Conservation (phyloP, 495 filamentous ascomycete genomes). For the Penicilliopsis zonata region DNA sequence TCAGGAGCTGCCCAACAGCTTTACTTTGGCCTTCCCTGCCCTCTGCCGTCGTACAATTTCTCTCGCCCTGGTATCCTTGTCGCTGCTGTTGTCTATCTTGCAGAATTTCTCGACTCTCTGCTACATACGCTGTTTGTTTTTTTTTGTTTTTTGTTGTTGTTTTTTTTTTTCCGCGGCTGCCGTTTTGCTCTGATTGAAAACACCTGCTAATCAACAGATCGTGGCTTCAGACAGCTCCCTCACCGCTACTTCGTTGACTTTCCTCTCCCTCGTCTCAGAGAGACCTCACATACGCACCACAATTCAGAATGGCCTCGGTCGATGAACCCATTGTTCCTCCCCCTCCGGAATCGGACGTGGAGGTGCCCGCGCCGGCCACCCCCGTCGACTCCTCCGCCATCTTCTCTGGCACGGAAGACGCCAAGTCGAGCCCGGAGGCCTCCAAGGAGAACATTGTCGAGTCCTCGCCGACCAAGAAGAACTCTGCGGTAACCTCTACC, state of each 20-base stretch:
- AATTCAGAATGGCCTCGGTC: slow-evolving; percentile 22
- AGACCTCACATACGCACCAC: too few species aligned
- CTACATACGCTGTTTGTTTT: too few species aligned
- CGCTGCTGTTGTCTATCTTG: neutral
- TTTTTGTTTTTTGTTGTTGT: too few species aligned
- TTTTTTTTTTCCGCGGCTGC: too few species aligned
- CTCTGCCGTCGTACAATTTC: too few species aligned
- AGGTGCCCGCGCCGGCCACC: slow-evolving; percentile 26
- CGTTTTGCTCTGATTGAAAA: too few species aligned
- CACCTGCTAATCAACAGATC: too few species aligned
- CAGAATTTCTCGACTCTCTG: neutral
- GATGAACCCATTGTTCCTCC: slow-evolving; percentile 20
- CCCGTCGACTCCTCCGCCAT: slow-evolving; percentile 26
- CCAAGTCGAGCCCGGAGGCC: slow-evolving; percentile 28
- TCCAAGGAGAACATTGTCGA: slow-evolving; percentile 22
- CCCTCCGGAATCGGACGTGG: slow-evolving; percentile 15
- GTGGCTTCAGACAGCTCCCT: too few species aligned
- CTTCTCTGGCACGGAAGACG: slow-evolving; percentile 27
- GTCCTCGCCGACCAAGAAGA: slow-evolving; percentile 19
- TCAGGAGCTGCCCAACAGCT: too few species aligned
- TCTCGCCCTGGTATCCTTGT: neutral
- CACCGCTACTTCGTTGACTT: too few species aligned
- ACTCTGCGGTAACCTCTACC: slow-evolving; percentile 8
- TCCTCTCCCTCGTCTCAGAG: too few species aligned
- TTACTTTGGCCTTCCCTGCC: too few species aligned